Conservation (phyloP, 345 rosid species). For the Cochlearia excelsa region DNA sequence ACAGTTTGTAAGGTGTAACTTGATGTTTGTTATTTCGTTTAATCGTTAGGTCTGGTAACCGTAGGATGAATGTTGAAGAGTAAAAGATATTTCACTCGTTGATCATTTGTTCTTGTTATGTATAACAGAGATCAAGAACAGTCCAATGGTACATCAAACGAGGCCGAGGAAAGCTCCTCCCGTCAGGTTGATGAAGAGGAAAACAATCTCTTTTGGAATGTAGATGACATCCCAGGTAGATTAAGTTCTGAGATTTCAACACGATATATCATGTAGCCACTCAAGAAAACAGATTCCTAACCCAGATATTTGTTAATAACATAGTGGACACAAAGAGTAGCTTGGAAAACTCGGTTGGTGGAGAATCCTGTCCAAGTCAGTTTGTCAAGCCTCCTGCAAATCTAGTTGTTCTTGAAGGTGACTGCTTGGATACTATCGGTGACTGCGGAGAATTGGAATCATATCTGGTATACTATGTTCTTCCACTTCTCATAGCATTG, state of each 20-base stretch:
- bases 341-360: constrained; percentile 59
- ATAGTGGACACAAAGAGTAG: constrained; percentile 75
- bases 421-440: constrained; percentile 71
- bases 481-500: constrained; percentile 18
- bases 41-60: not conserved
- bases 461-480: constrained; percentile 66
- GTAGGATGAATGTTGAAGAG: not conserved
- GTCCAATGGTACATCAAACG: constrained; percentile 41
- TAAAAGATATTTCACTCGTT: not conserved
- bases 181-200: constrained; percentile 50
- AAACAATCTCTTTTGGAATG: constrained; percentile 69
- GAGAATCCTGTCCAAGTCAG: constrained; percentile 50
- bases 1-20: constrained; percentile 17
- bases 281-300: constrained; percentile 13
- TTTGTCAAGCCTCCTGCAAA: constrained; percentile 92
- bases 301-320: constrained; percentile 14
- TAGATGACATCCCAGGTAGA: constrained; percentile 74
- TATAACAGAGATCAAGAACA: constrained; percentile 63
- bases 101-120: constrained; percentile 1
- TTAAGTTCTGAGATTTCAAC: constrained; percentile 8
- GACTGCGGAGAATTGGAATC: constrained; percentile 84
- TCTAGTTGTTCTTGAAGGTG: constrained; percentile 93
- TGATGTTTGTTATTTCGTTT: not conserved
- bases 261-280: constrained; percentile 6
- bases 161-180: constrained; percentile 43